Conservation (phyloP, 352 stramenopile species). For the Globisporangium camurandrum region DNA sequence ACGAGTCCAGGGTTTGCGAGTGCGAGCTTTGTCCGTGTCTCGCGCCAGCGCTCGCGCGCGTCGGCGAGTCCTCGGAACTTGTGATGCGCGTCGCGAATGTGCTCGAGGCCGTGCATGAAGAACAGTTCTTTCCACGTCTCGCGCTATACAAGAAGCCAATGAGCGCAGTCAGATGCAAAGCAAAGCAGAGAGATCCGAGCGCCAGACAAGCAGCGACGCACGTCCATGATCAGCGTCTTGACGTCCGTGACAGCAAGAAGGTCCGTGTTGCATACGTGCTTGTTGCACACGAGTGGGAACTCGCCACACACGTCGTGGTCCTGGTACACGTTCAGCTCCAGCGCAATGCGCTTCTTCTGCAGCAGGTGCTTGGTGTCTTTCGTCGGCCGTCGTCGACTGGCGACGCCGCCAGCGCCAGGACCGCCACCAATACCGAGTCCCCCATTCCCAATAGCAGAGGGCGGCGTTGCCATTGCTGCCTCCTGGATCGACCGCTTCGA, state of each 20-base stretch:
- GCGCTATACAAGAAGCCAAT: not conserved
- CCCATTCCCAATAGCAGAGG: not conserved
- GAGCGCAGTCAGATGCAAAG: not conserved
- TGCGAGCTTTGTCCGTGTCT: slow-evolving; percentile 67
- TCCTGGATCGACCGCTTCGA: slow-evolving; percentile 22
- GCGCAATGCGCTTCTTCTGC: slow-evolving; percentile 34
- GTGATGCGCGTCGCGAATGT: slow-evolving; percentile 45
- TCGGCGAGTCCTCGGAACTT: slow-evolving; percentile 56
- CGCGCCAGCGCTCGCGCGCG: slow-evolving; percentile 65
- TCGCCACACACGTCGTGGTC: slow-evolving; percentile 77
- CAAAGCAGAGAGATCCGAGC: not conserved
- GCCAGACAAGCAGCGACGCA: slow-evolving; percentile 14
- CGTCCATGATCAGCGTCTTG: slow-evolving; percentile 74
- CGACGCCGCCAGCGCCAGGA: slow-evolving; percentile 9
- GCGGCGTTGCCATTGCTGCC: slow-evolving; percentile 9
- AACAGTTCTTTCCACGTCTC: slow-evolving; percentile 79
- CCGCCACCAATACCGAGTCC: slow-evolving; percentile 3
- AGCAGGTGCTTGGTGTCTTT: slow-evolving; percentile 20
- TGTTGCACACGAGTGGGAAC: slow-evolving; percentile 60
- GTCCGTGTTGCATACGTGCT: slow-evolving; percentile 46
- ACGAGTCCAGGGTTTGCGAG: slow-evolving; percentile 58
- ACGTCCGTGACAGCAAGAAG: slow-evolving; percentile 64
- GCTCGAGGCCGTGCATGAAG: slow-evolving; percentile 61
- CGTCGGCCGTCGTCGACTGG: not conserved
- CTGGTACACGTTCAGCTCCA: slow-evolving; percentile 75